A percentile compares a stretch with the other conserved stretches of the same genome.
phyloP scores from a whole-genome alignment of 495 filamentous ascomycete genomes.

The Jackrogersella multiformis region DNA sequence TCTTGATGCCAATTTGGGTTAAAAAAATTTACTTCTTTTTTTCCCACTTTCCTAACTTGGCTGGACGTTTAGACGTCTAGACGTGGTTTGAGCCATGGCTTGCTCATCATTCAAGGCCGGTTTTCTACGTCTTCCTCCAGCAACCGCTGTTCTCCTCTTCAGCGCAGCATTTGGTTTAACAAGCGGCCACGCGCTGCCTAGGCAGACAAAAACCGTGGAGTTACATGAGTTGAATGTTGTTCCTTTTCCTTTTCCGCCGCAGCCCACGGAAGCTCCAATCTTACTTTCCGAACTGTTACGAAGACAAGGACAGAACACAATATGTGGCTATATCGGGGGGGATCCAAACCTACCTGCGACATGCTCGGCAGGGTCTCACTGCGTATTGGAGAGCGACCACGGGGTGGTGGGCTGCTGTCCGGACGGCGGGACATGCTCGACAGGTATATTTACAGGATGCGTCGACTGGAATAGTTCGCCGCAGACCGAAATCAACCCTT shows the following conservation, averaged over 20 bases:
- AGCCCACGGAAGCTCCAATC: conserved; percentile 52
- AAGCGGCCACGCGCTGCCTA: conserved; percentile 49
- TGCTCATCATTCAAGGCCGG: conserved; percentile 42
- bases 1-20: conserved; percentile 41
- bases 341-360: conserved; percentile 56
- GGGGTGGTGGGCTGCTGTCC: conserved; percentile 61
- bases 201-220: conserved; percentile 52
- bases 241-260: conserved; percentile 55
- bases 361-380: conserved; percentile 60
- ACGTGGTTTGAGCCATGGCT: conserved; percentile 43
- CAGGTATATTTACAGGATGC: conserved; percentile 59
- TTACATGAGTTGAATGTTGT: conserved; percentile 54
- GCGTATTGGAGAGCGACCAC: conserved; percentile 55
- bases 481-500: conserved; percentile 59
- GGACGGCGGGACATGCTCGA: conserved; percentile 55
- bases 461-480: conserved; percentile 57
- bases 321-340: conserved; percentile 60
- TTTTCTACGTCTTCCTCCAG: conserved; percentile 53
- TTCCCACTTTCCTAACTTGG: conserved; percentile 13
- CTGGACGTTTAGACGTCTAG: conserved; percentile 17
- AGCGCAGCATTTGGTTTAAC: conserved; percentile 47
- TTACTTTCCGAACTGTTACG: conserved; percentile 48
- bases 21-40: conserved; percentile 1
- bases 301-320: conserved; percentile 53
- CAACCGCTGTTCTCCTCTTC: conserved; percentile 54